Percentiles rank a stretch among this genome's conserved stretches.
These are phyloP conservation scores for Metschnikowia shivogae DNA, from an alignment of 805 yeast genomes.

Conservation along the genomic window DNA sequence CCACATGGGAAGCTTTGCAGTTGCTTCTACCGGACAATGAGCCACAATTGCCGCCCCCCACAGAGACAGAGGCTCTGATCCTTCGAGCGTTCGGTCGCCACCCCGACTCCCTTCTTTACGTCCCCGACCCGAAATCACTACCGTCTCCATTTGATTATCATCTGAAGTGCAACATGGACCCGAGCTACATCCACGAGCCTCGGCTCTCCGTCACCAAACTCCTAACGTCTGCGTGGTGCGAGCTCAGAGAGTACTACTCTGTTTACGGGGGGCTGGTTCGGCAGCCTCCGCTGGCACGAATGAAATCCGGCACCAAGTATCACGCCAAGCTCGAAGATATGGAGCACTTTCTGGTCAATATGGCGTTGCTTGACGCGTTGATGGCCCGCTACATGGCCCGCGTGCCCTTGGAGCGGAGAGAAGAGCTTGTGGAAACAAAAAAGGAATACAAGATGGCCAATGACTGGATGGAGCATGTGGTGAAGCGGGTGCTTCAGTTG, in stretches of 20 bases:
- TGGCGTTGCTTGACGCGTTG: slow-evolving; percentile 17
- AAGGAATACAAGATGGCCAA: slow-evolving; percentile 21
- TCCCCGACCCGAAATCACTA: slow-evolving; percentile 5
- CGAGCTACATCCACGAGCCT: slow-evolving; percentile 12
- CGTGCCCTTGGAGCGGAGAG: slow-evolving; percentile 9
- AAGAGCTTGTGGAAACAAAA: slow-evolving; percentile 13
- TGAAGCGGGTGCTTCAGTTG: slow-evolving; percentile 37
- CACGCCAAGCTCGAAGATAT: slow-evolving; percentile 13
- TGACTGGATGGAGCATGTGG: slow-evolving; percentile 41
- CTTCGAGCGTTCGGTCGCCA: slow-evolving; percentile 9
- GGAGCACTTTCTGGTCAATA: slow-evolving; percentile 48
- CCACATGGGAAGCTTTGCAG: slow-evolving; percentile 15
- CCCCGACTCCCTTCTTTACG: slow-evolving; percentile 8
- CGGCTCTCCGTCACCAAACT: slow-evolving; percentile 59
- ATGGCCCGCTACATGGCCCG: slow-evolving; percentile 10
- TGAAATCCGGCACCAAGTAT: slow-evolving; percentile 42
- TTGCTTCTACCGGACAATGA: slow-evolving; percentile 9
- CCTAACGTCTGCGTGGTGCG: slow-evolving; percentile 65
- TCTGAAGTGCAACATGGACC: slow-evolving; percentile 10
- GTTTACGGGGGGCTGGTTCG: slow-evolving; percentile 41
- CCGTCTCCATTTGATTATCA: slow-evolving; percentile 15
- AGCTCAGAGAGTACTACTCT: slow-evolving; percentile 51
- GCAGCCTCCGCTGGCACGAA: slow-evolving; percentile 25
- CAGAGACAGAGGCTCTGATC: slow-evolving; percentile 10
- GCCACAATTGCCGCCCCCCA: slow-evolving; percentile 9